Evolutionary conservation across 108 stramenopile species (phyloP).

Genomic region (Pseudonitzschia pungens): DNA sequence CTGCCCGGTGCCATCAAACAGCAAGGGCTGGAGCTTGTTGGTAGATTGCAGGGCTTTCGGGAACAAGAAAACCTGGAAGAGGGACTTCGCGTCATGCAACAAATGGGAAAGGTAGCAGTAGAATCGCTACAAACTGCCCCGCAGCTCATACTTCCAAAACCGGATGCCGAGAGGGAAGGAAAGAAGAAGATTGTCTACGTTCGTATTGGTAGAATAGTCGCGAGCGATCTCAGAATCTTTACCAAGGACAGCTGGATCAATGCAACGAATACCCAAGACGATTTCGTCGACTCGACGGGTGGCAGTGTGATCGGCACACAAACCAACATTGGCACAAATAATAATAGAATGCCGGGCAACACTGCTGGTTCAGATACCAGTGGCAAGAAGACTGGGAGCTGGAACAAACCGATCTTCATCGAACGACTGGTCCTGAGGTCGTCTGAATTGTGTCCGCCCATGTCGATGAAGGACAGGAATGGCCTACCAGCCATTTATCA

Average conservation of each 20-base stretch:
- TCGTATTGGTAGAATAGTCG: slow-evolving; percentile 49
- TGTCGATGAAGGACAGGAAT: slow-evolving; percentile 40
- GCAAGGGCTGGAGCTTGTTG: slow-evolving; percentile 40
- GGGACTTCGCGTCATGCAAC: slow-evolving; percentile 47
- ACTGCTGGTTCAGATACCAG: not conserved
- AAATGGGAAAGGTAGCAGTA: slow-evolving; percentile 47
- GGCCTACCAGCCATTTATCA: slow-evolving; percentile 49
- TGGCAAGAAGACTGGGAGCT: slow-evolving; percentile 21
- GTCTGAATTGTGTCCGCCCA: slow-evolving; percentile 58
- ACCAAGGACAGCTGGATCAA: slow-evolving; percentile 47
- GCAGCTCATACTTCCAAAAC: slow-evolving; percentile 34
- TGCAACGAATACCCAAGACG: not conserved
- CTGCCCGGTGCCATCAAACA: slow-evolving; percentile 34
- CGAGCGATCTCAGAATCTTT: slow-evolving; percentile 55
- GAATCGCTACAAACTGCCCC: slow-evolving; percentile 32
- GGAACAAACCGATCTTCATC: slow-evolving; percentile 58
- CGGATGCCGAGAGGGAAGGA: slow-evolving; percentile 4
- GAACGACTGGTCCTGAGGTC: slow-evolving; percentile 39
- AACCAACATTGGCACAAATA: not conserved
- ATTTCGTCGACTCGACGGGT: slow-evolving; percentile 8
- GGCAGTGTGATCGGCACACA: not conserved
- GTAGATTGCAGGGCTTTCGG: slow-evolving; percentile 36
- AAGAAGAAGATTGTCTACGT: slow-evolving; percentile 26
- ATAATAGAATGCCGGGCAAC: not conserved
- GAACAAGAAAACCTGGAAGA: slow-evolving; percentile 36